phyloP scores from a whole-genome alignment of 176 grass and related monocot genomes.

The Olyra latifolia region DNA sequence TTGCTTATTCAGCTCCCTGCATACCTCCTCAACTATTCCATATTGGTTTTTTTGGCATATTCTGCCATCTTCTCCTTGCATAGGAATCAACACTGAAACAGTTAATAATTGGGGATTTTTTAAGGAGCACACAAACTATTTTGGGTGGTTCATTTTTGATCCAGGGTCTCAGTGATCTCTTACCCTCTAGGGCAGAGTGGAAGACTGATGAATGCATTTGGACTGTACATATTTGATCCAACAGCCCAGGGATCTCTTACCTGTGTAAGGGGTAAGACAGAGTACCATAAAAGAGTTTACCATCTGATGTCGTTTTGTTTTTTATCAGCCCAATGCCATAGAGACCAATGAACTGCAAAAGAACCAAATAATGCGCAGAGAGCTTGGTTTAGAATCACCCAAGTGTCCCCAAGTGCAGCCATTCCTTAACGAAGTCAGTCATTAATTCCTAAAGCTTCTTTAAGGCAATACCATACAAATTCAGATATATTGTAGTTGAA shows the following conservation, averaged over 20 bases:
- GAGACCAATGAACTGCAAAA: neutral
- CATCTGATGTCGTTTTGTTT: neutral
- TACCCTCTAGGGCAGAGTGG: too few species aligned
- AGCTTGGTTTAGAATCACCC: neutral
- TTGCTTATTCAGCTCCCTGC: neutral
- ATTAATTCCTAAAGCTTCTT: constrained; percentile 1
- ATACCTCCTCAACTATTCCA: neutral
- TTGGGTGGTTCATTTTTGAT: too few species aligned
- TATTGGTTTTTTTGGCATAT: neutral
- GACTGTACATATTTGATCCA: too few species aligned
- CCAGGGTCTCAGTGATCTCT: too few species aligned
- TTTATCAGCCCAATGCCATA: neutral
- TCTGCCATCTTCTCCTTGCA: neutral
- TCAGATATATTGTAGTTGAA: neutral
- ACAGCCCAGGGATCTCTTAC: too few species aligned
- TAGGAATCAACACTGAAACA: neutral
- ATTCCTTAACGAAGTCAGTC: neutral
- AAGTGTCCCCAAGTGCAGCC: neutral
- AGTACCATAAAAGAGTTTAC: too few species aligned
- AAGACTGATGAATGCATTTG: too few species aligned
- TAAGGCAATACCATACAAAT: neutral
- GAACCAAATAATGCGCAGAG: neutral
- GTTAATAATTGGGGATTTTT: neutral
- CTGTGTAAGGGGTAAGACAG: too few species aligned
- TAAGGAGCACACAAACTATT: too few species aligned